A percentile compares a stretch with the other conserved stretches of the same genome.
phyloP scores from a whole-genome alignment of 352 stramenopile species.

The Globisporangium cystogenes region DNA sequence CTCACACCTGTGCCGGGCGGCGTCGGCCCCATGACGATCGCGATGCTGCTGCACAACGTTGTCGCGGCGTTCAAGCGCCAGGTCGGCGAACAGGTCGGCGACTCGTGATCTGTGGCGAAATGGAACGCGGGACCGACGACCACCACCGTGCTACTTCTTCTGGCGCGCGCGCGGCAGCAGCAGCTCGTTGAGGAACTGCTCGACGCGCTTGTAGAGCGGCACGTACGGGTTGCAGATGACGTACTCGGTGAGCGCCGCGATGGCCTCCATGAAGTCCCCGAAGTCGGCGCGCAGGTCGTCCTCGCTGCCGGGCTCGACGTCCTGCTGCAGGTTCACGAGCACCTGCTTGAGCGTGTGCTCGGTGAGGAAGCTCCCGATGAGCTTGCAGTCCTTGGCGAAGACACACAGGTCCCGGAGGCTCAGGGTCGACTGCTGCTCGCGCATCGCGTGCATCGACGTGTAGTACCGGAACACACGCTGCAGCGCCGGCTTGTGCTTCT shows the following conservation, averaged over 20 bases:
- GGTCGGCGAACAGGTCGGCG: slow-evolving; percentile 16
- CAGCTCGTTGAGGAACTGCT: slow-evolving; percentile 75
- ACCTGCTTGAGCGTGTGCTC: slow-evolving; percentile 78
- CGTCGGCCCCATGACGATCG: slow-evolving; percentile 99
- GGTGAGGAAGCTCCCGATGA: slow-evolving; percentile 69
- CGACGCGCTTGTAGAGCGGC: slow-evolving; percentile 64
- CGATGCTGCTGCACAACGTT: slow-evolving; percentile 92
- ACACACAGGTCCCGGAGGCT: slow-evolving; percentile 50
- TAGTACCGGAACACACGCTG: slow-evolving; percentile 82
- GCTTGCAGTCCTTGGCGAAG: slow-evolving; percentile 68
- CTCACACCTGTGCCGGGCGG: slow-evolving; percentile 98
- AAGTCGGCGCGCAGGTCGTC: slow-evolving; percentile 54
- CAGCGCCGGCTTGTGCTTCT: slow-evolving; percentile 60
- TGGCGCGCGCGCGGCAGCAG: slow-evolving; percentile 67
- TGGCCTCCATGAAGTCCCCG: slow-evolving; percentile 60
- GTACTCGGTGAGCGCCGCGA: slow-evolving; percentile 71
- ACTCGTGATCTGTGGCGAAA: too few species aligned
- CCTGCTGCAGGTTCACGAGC: slow-evolving; percentile 64
- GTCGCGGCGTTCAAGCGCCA: slow-evolving; percentile 67
- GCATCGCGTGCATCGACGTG: slow-evolving; percentile 65
- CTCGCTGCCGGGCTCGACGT: slow-evolving; percentile 28
- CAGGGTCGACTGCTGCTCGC: slow-evolving; percentile 74
- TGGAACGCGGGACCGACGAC: too few species aligned
- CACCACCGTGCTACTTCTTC: slow-evolving; percentile 33
- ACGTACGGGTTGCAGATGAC: slow-evolving; percentile 80